Base-by-base conservation (phyloP, 176 grass and related monocot species). In the Hsuehochloa calcarea region DNA sequence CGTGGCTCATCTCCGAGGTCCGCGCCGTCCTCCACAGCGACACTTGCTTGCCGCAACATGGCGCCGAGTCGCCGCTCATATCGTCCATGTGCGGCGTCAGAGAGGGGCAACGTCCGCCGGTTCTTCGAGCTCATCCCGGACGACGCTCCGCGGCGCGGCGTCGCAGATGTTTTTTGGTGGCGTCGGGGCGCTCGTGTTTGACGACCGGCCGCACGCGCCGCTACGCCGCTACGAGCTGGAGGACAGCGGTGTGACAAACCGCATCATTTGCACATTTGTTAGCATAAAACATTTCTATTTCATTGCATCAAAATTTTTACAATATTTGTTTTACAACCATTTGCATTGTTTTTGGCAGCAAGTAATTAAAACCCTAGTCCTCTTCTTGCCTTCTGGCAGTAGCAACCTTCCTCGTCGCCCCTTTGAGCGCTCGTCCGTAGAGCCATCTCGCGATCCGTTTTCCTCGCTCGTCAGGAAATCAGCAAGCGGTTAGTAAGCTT, bases 161-260 rank as follows among this genome's bases (percentile, higher is more conserved):
- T 95, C 0, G 74, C 37, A 0, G 43, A 79, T 11, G 68, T 90
- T 20, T 26, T 98, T 98, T 20, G 80, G 72, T 13, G 80, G 91
- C 27, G 73, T 87, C 40, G 91, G 93, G 16, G 60, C 82, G 17
- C 38, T 95, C 0, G 65, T 98, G 83, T 98, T 98, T 61, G 75
- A 98, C 72, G 91, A 98, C 60, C 8, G 26, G 58, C 38, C 93
- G 67, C 39, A 92, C 59, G 71, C 56, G 7, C 50, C 89, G 76
- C 80, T 98, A 47, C 62, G 79, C n/a, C 75, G 27, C 2, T 22
- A 93, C 54, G 92, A 95, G 82, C 43, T 44, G 9, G 64, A 68
- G 62, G 69, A 29, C 17, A 29, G 68, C 58, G 78, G 29, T 5
- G n/a, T n/a, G n/a, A n/a, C n/a, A n/a, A n/a, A n/a, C n/a, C n/a